Base-by-base conservation (phyloP, 768 basidiomycete species). In the Mrakia gelida region DNA sequence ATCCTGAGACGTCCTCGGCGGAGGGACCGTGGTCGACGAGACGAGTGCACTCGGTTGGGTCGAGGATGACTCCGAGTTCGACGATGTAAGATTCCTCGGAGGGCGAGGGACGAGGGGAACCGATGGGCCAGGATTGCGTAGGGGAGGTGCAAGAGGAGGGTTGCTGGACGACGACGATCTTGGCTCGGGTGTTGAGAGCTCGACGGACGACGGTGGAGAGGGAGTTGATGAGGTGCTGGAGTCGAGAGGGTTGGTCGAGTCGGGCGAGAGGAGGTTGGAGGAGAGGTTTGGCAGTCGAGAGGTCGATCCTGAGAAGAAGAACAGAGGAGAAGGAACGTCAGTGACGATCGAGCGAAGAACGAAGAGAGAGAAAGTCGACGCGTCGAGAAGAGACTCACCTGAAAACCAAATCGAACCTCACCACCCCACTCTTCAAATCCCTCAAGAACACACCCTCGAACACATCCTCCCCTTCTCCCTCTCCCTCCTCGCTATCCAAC, bases 21-120 rank as follows among this genome's bases (percentile, higher is more conserved):
- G 91, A 83, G 0, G 96, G 96, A 3, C 96, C 96, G 80, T 95
- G 92, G 81, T 98, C 97, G 38, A 98, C 92, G 1, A 98, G 89
- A 13, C 93, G 90, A 80, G 90, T 90, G 3, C 94, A 93, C 79
- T 92, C 85, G 10, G 88, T 86, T 0, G 90, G 86, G 81, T 94
- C 87, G 80, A 93, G 89, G 23, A 94, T 85, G 10, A 98, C 84
- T 5, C 96, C 95, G 49, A 98, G 86, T 80, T 89, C 87, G 54
- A 95, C 83, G 4, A 85, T 28, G 26, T 71, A 56, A 5, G 68
- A 72, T 6, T 71, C 83, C 32, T 88, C 34, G 28, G 81, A 28
- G 0, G 80, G 83, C 0, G 88, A 84, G 21, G 85, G 86, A 9
- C 88, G 85, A 8, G 80, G 18, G 11, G 79, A 1, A 1, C 75